phyloP scores from a whole-genome alignment of 805 yeast genomes.

The Zygoascus bituminiphila region DNA sequence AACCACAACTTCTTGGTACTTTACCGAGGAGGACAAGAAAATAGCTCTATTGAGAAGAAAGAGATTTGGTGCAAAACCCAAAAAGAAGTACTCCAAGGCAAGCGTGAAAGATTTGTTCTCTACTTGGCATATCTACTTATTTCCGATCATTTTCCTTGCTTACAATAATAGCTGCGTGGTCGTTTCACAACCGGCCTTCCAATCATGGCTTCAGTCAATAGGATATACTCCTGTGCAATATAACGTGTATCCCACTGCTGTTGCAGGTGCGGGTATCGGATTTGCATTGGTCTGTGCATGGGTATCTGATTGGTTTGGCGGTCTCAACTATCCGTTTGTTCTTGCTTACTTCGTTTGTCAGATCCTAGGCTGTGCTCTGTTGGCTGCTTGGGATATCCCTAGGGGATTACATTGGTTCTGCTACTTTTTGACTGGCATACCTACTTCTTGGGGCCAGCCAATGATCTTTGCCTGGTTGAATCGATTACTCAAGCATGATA shows the following conservation, averaged over 20 bases:
- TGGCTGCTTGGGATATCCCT: conserved; percentile 44
- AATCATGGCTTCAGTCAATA: conserved; percentile 38
- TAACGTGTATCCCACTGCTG: conserved; percentile 36
- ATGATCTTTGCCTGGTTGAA: conserved; percentile 51
- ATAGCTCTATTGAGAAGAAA: conserved; percentile 36
- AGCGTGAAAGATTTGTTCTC: conserved; percentile 33
- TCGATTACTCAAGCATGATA: conserved; percentile 36
- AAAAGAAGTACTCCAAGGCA: conserved; percentile 24
- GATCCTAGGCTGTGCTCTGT: conserved; percentile 34
- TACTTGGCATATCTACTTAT: conserved; percentile 42
- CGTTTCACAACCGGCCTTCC: conserved; percentile 36
- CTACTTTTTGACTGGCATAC: conserved; percentile 41
- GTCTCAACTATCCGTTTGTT: conserved; percentile 34
- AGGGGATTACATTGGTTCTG: conserved; percentile 42
- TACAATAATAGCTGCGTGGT: conserved; percentile 33
- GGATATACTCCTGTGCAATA: conserved; percentile 30
- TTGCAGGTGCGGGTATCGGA: conserved; percentile 34
- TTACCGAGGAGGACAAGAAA: conserved; percentile 34
- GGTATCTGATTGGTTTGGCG: conserved; percentile 32
- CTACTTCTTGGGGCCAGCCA: conserved; percentile 48
- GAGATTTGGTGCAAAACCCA: conserved; percentile 15
- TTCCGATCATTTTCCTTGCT: conserved; percentile 34
- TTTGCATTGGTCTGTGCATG: conserved; percentile 32
- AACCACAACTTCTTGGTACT: conserved; percentile 36
- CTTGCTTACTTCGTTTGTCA: conserved; percentile 33